These are phyloP conservation scores for Cladosporium velox DNA, from an alignment of 2,329 filamentous ascomycete species.

Conservation along the genomic window DNA sequence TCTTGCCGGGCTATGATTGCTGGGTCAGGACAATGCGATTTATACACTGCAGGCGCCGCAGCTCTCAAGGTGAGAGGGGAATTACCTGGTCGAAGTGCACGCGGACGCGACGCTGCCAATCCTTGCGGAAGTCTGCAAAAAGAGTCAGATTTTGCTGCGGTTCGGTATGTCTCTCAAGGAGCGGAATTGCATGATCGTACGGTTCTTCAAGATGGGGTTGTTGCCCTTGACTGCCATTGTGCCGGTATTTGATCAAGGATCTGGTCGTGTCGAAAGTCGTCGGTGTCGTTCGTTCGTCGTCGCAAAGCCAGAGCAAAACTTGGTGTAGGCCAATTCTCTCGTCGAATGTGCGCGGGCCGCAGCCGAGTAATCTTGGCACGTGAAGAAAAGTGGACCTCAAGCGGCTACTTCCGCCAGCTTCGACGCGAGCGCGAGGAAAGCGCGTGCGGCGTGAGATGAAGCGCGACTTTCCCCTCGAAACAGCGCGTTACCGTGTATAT, in stretches of 20 bases:
- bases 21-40: conserved; percentile 39
- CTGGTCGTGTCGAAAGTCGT: conserved; percentile 18
- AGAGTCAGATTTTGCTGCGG: conserved; percentile 32
- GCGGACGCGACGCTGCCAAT: conserved; percentile 99
- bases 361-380: conserved; percentile 3
- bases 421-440: background rate
- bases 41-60: conserved; percentile 52
- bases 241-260: conserved; percentile 21
- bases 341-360: background rate
- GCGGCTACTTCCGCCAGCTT: background rate
- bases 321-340: conserved; percentile 5
- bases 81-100: conserved; percentile 99
- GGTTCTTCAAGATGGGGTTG: conserved; percentile 94
- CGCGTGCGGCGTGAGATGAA: background rate
- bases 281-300: conserved; percentile 3
- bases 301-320: conserved; percentile 3
- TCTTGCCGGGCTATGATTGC: conserved; percentile 79
- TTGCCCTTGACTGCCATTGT: conserved; percentile 96
- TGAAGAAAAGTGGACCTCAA: background rate
- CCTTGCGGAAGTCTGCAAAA: conserved; percentile 90
- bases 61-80: conserved; percentile 56
- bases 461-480: conserved; percentile 9
- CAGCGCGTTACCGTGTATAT: conserved; percentile 13
- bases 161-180: background rate
- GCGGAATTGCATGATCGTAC: conserved; percentile 1